Base-by-base conservation (phyloP, 129 eudicot genomes). In the Saussurea involucrata region DNA sequence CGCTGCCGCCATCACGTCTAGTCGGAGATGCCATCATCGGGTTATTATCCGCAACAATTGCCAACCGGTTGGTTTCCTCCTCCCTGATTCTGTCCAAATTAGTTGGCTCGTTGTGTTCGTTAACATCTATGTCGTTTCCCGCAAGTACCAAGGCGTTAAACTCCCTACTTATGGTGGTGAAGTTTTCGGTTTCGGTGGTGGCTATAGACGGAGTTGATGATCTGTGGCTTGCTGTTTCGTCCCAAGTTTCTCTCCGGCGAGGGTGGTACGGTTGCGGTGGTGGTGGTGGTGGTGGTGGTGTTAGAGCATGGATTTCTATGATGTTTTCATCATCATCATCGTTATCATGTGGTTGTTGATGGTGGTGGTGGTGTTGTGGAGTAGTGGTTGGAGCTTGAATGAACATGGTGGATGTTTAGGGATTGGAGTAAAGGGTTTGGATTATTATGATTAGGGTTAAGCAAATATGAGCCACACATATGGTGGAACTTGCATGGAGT, bases 111-210 rank as follows among this genome's bases (percentile, higher is more conserved):
- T 87, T 40, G 69, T 75, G 82, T 3, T 83, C 80, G 55, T 75
- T 82, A 40, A 75, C 78, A 20, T 77, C 87, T 18, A 83, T 76
- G 6, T 84, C 69, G 15, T 91, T 88, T 1, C 98, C 98, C 0
- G 98, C 97, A 12, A 93, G 82, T 40, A 93, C 97, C 22, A 93
- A 79, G 31, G 98, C 98, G 74, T 84, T 91, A 72, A 93, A 93
- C 71, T 93, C 98, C 24, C 93, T 68, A 28, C 98, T 95, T 76
- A 95, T 87, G 73, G 80, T 89, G 5, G 92, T 84, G 72, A 95
- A 95, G 75, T 89, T 94, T 76, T 94, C 98, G 8, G 87, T 83
- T 12, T 46, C 87, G 33, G 73, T 83, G 71, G 93, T 88, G 3
- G 76, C 86, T 28, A 78, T 37, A 36, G 95, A 87, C 13, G 82